Base-by-base conservation (phyloP, 139 green algal species). In the Yamagishiella unicocca region DNA sequence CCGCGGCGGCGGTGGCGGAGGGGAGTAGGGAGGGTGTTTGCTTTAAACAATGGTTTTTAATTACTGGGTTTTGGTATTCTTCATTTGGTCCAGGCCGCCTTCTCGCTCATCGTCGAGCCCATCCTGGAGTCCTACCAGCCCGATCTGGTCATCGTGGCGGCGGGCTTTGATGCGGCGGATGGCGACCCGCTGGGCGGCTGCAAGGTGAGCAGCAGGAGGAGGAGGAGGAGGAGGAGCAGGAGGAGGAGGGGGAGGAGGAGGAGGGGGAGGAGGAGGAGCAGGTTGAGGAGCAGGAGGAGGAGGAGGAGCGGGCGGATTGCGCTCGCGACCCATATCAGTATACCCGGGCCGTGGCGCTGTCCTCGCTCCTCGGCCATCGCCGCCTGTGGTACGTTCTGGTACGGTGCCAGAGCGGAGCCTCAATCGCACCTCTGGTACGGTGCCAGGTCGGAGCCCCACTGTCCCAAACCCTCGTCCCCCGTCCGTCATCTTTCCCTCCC, bases 51-150 rank as follows among this genome's bases (percentile, higher is more conserved):
- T n/a, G n/a, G n/a, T n/a, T n/a, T n/a, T n/a, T n/a, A n/a, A n/a
- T n/a, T n/a, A n/a, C n/a, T n/a, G n/a, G n/a, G n/a, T n/a, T n/a
- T n/a, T n/a, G n/a, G n/a, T n/a, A n/a, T n/a, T n/a, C n/a, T n/a
- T n/a, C n/a, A n/a, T n/a, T n/a, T n/a, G n/a, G 50, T 17, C 12
- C 90, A 90, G 85, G 91, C 93, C 43, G 94, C 95, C 14, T 95
- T 95, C 61, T 81, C 94, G 19, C 92, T 96, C 38, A 75, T 98
- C 25, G 81, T 98, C 40, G 88, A 95, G 76, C 95, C 95, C 50
- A 94, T 97, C 40, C 87, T 94, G n/a, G 62, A 70, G 0, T 50
- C 91, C 38, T 97, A 93, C 75, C 37, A 74, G 3, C 95, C 95
- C 22, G 87, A 97, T 37, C 77, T 96, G 25, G 87, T 95, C 29